phyloP scores from a whole-genome alignment of 768 basidiomycete species.

The Leccinum subtestaceum region DNA sequence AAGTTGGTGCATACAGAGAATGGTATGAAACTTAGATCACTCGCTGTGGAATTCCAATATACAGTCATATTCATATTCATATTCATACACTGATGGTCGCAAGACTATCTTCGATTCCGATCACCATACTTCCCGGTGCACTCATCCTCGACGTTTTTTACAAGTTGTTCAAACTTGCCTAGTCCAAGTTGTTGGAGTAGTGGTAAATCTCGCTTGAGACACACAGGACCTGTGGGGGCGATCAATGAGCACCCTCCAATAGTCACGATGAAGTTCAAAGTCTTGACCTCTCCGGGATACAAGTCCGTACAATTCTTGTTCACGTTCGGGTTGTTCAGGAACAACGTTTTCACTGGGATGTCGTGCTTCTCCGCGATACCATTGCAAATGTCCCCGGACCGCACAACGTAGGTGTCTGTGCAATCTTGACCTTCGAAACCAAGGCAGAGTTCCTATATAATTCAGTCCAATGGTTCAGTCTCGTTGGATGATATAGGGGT shows the following conservation, averaged over 20 bases:
- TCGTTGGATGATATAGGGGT: not conserved
- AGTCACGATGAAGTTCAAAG: not conserved
- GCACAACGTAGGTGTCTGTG: slow-evolving; percentile 41
- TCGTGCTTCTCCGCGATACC: slow-evolving; percentile 39
- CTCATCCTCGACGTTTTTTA: not conserved
- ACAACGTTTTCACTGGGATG: slow-evolving; percentile 43
- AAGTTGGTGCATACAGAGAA: not conserved
- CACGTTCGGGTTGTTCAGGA: slow-evolving; percentile 65
- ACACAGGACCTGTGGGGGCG: slow-evolving; percentile 24
- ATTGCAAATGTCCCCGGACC: slow-evolving; percentile 49
- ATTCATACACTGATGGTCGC: not conserved
- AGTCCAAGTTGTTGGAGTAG: slow-evolving; percentile 14
- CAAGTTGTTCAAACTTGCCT: not conserved
- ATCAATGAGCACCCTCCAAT: not conserved
- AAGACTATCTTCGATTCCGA: not conserved
- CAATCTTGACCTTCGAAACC: slow-evolving; percentile 57
- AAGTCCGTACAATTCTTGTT: slow-evolving; percentile 51
- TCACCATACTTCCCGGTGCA: not conserved
- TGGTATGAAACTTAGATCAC: not conserved
- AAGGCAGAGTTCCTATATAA: slow-evolving; percentile 47
- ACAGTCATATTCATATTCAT: not conserved
- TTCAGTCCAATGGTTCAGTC: not conserved
- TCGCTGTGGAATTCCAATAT: not conserved
- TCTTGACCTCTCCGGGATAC: slow-evolving; percentile 55
- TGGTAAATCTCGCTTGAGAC: slow-evolving; percentile 25